These are phyloP conservation scores for Kregervanrija delftensis DNA, from an alignment of 805 yeast species.

Conservation along the genomic window DNA sequence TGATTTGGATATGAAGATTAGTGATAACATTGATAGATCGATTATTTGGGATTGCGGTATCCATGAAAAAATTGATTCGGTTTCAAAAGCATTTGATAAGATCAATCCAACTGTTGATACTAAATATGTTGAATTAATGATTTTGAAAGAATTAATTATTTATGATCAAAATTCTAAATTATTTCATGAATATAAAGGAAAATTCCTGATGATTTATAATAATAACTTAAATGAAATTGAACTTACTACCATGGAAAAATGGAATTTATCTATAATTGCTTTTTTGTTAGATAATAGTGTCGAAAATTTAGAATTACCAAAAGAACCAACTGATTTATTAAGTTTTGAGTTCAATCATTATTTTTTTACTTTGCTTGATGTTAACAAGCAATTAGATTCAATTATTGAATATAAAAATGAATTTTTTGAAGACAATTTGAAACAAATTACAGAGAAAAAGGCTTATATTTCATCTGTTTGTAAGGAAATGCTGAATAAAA, in stretches of 20 bases:
- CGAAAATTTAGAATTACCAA: constrained; percentile 5
- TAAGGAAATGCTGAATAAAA: neutral
- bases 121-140: constrained; percentile 30
- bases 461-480: neutral
- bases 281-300: constrained; percentile 6
- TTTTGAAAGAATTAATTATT: constrained; percentile 35
- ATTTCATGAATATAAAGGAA: constrained; percentile 16
- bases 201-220: constrained; percentile 9
- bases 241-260: constrained; percentile 32
- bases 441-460: constrained; percentile 1
- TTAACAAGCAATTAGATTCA: constrained; percentile 15
- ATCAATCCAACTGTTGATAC: constrained; percentile 21
- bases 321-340: constrained; percentile 12
- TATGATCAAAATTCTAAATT: constrained; percentile 24
- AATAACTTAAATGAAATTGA: constrained; percentile 2
- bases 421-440: neutral
- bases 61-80: constrained; percentile 21
- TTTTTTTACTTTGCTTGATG: constrained; percentile 17
- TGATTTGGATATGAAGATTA: constrained; percentile 27
- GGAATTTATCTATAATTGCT: constrained; percentile 23
- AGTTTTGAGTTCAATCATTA: constrained; percentile 18
- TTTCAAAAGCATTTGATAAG: constrained; percentile 13
- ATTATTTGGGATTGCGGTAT: constrained; percentile 48
- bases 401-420: constrained; percentile 1
- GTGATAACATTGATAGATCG: constrained; percentile 56